A percentile compares a stretch with the other conserved stretches of the same genome.
phyloP scores from a whole-genome alignment of 345 rosid species.

The Sisymbrium altissimum region DNA sequence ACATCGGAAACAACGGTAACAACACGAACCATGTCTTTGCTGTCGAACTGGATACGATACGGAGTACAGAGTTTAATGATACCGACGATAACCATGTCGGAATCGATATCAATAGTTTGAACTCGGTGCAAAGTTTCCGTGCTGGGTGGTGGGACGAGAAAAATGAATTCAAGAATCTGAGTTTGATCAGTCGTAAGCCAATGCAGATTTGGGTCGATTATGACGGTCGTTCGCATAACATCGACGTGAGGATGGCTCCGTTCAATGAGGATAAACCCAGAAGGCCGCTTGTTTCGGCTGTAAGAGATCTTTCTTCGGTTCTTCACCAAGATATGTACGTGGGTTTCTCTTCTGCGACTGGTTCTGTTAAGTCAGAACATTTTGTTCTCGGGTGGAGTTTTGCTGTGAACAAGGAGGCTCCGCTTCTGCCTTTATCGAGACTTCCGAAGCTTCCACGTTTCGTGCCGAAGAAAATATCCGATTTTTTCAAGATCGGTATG shows the following conservation, averaged over 20 bases:
- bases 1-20: slow-evolving; percentile 55
- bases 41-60: slow-evolving; percentile 78
- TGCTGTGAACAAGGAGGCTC: slow-evolving; percentile 42
- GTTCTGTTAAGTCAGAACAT: slow-evolving; percentile 41
- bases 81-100: slow-evolving; percentile 81
- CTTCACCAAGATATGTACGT: slow-evolving; percentile 44
- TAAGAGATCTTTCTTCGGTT: slow-evolving; percentile 41
- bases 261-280: slow-evolving; percentile 37
- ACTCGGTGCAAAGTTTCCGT: slow-evolving; percentile 40
- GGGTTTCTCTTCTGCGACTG: slow-evolving; percentile 70
- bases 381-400: slow-evolving; percentile 75
- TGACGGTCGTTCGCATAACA: slow-evolving; percentile 39
- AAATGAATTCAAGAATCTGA: slow-evolving; percentile 39
- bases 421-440: slow-evolving; percentile 38
- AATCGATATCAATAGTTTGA: slow-evolving; percentile 63
- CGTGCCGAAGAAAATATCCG: slow-evolving; percentile 33
- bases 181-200: slow-evolving; percentile 53
- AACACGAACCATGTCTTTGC: slow-evolving; percentile 56
- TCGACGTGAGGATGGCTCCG: slow-evolving; percentile 67
- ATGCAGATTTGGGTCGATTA: slow-evolving; percentile 86
- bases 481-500: slow-evolving; percentile 42
- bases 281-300: slow-evolving; percentile 41
- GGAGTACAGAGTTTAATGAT: slow-evolving; percentile 71
- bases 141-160: slow-evolving; percentile 49
- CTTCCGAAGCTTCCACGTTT: slow-evolving; percentile 62